These are phyloP conservation scores for Rhynchospora breviuscula DNA, from an alignment of 176 grass and related monocot genomes.

Conservation along the genomic window DNA sequence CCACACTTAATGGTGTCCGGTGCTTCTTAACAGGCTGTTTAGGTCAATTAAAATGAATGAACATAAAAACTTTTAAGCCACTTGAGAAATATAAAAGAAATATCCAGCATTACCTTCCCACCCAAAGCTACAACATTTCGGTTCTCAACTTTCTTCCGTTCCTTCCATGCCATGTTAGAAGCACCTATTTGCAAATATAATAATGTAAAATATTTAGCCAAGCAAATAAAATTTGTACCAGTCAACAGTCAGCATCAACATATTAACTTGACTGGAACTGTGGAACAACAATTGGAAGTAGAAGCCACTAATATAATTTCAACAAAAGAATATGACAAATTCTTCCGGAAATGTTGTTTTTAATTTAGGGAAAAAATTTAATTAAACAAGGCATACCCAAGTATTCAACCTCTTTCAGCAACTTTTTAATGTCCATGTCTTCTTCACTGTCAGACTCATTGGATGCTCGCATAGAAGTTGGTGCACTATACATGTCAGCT, in stretches of 20 bases:
- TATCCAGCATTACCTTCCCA: slow-evolving; percentile 53
- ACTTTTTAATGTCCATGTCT: slow-evolving; percentile 67
- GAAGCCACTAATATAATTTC: neutral
- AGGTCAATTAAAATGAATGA: slow-evolving; percentile 15
- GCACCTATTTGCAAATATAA: slow-evolving; percentile 40
- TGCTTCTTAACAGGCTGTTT: slow-evolving; percentile 76
- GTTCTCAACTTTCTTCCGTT: slow-evolving; percentile 72
- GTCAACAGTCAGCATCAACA: neutral
- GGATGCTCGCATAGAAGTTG: slow-evolving; percentile 27
- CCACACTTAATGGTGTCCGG: slow-evolving; percentile 61
- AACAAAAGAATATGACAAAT: neutral
- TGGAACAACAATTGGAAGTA: neutral
- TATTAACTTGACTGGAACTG: neutral
- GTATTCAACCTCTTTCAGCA: slow-evolving; percentile 77
- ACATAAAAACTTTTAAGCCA: neutral
- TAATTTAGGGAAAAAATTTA: neutral
- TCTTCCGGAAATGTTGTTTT: neutral
- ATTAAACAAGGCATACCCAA: slow-evolving; percentile 45
- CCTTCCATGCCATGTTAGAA: slow-evolving; percentile 71
- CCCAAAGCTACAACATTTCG: slow-evolving; percentile 67
- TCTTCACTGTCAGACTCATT: slow-evolving; percentile 54
- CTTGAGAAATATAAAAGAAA: neutral
- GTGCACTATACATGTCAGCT: slow-evolving; percentile 66
- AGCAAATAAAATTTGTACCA: neutral
- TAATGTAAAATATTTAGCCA: neutral